Evolutionary conservation across 108 stramenopile species (phyloP).

Genomic region (Schizochytrium sp.): DNA sequence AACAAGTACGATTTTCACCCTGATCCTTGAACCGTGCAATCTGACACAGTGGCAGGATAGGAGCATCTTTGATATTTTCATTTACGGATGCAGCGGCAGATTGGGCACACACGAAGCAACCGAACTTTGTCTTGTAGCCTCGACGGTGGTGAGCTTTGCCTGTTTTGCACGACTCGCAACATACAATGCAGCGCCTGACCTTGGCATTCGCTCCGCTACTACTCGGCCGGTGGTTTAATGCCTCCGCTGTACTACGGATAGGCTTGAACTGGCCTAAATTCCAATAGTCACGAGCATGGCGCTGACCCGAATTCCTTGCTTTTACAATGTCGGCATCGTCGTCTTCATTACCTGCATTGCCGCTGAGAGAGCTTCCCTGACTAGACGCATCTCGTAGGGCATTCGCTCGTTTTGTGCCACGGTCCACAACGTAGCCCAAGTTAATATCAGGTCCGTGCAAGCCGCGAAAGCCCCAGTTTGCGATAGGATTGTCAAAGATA

Average conservation of each 20-base stretch:
- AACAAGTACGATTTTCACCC: neutral
- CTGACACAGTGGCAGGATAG: neutral
- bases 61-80: neutral
- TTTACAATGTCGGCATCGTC: too few relatives aligned
- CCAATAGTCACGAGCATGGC: neutral
- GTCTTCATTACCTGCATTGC: neutral
- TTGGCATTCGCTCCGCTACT: conserved; percentile 13
- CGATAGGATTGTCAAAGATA: neutral
- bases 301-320: neutral
- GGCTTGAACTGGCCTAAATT: neutral
- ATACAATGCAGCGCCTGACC: conserved; percentile 17
- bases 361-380: neutral
- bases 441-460: neutral
- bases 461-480: conserved; percentile 9
- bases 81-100: neutral
- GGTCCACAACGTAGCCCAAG: neutral
- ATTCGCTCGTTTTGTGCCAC: neutral
- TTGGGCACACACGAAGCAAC: neutral
- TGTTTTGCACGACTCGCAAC: conserved; percentile 11
- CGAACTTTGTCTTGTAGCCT: conserved; percentile 8
- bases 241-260: neutral
- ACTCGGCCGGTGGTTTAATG: neutral
- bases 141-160: neutral
- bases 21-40: neutral
- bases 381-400: too few relatives aligned